Percentiles rank a stretch among this genome's conserved stretches.
Conservation (phyloP, 352 stramenopile genomes). For the Pythium periplocum region DNA sequence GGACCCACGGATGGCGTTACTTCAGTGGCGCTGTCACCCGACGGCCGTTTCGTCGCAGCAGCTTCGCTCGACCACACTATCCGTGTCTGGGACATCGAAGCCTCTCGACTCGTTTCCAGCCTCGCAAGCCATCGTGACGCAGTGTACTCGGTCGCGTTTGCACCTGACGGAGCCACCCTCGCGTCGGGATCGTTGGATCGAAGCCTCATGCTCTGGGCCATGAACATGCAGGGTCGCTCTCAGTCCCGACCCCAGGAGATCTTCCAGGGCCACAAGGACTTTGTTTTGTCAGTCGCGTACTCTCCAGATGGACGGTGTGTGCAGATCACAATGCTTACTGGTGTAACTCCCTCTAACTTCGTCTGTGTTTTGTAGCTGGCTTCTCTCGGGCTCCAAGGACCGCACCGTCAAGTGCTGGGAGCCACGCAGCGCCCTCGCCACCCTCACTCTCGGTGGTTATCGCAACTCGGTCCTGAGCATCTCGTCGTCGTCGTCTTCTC, state of each 20-base stretch:
- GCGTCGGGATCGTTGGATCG: slow-evolving; percentile 81
- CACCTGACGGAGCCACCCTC: slow-evolving; percentile 79
- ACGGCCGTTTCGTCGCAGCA: slow-evolving; percentile 70
- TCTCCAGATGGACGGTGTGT: slow-evolving; percentile 79
- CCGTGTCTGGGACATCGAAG: slow-evolving; percentile 83
- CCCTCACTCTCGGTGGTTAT: slow-evolving; percentile 78
- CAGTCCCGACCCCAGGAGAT: slow-evolving; percentile 80
- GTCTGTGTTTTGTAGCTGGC: slow-evolving; percentile 32
- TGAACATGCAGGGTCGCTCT: slow-evolving; percentile 69
- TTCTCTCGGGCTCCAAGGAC: slow-evolving; percentile 86
- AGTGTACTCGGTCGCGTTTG: slow-evolving; percentile 86
- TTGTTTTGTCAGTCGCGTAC: slow-evolving; percentile 85
- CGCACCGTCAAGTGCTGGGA: slow-evolving; percentile 86
- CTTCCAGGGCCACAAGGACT: slow-evolving; percentile 86
- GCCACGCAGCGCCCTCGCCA: slow-evolving; percentile 69
- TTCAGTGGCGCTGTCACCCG: slow-evolving; percentile 71
- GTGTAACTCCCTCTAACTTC: too few species aligned
- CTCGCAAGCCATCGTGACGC: slow-evolving; percentile 82
- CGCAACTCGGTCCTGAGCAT: slow-evolving; percentile 87
- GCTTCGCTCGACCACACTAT: slow-evolving; percentile 83
- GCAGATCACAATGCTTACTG: too few species aligned
- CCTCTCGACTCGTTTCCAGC: slow-evolving; percentile 68
- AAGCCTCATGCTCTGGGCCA: slow-evolving; percentile 87
- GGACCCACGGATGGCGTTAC: slow-evolving; percentile 78
- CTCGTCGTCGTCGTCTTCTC: slow-evolving; percentile 70